Base-by-base conservation (phyloP, 139 green algal species). In the Bryopsis sp. region DNA sequence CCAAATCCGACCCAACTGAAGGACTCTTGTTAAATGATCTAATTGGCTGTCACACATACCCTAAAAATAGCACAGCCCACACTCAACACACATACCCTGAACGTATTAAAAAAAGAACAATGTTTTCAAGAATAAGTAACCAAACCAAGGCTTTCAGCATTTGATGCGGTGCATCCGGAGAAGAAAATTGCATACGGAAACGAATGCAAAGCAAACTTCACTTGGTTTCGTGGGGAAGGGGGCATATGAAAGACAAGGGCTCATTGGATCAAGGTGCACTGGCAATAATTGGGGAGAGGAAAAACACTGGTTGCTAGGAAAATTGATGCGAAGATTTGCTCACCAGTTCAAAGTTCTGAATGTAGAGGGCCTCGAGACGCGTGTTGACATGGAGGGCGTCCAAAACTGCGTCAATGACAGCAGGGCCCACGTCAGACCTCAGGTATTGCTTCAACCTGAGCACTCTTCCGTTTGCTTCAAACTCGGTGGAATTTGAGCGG, bases 261-360 rank as follows among this genome's bases (percentile, higher is more conserved):
- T n/a, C n/a, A n/a, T n/a, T n/a, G n/a, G n/a, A n/a, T n/a, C n/a
- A n/a, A n/a, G n/a, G n/a, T n/a, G n/a, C n/a, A n/a, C n/a, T n/a
- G n/a, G n/a, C n/a, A n/a, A n/a, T n/a, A n/a, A n/a, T n/a, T n/a
- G n/a, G n/a, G n/a, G n/a, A n/a, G n/a, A n/a, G n/a, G n/a, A n/a
- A n/a, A n/a, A n/a, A n/a, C n/a, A n/a, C n/a, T n/a, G n/a, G n/a
- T n/a, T n/a, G n/a, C n/a, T n/a, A n/a, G n/a, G n/a, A n/a, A n/a
- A n/a, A n/a, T n/a, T n/a, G n/a, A n/a, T n/a, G n/a, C n/a, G n/a
- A n/a, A n/a, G n/a, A n/a, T n/a, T n/a, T 6, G 2, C 65, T 22
- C 39, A 79, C 76, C 34, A 75, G 43, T 39, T 85, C 74, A 67
- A 87, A 84, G 77, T 89, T 89, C 62, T 89, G 84, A 43, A 87